Conservation (phyloP, 2,329 filamentous ascomycete species). For the Arthrobotrys sinensis region DNA sequence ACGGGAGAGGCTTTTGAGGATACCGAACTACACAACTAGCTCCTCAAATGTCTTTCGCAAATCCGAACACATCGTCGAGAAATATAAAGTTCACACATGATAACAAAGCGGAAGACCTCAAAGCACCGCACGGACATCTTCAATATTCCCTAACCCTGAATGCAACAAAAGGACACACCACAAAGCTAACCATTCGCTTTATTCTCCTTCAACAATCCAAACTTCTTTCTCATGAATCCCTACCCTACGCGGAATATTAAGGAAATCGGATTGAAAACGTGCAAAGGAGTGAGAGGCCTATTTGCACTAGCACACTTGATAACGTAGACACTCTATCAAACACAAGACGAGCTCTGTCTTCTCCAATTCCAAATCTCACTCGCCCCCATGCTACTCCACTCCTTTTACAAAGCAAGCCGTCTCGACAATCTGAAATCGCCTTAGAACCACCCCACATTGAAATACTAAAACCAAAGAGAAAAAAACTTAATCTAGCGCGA, state of each 20-base stretch:
- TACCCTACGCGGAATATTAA: constrained; percentile 36
- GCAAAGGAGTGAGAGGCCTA: constrained; percentile 26
- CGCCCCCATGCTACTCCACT: constrained; percentile 15
- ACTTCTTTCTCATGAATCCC: constrained; percentile 3
- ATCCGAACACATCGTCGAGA: constrained; percentile 21
- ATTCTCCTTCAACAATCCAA: constrained; percentile 1
- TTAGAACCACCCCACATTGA: constrained; percentile 28
- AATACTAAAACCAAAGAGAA: neutral
- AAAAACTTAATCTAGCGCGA: constrained; percentile 26
- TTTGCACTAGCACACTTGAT: neutral
- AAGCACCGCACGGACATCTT: constrained; percentile 42
- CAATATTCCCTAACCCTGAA: constrained; percentile 23
- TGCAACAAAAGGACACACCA: constrained; percentile 5
- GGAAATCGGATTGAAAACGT: constrained; percentile 12
- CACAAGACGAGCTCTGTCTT: constrained; percentile 47
- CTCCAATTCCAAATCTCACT: constrained; percentile 12
- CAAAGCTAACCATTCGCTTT: constrained; percentile 6
- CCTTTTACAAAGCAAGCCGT: constrained; percentile 22
- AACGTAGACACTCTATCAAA: constrained; percentile 19
- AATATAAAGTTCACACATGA: constrained; percentile 52
- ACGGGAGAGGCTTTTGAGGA: constrained; percentile 44
- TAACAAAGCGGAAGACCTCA: constrained; percentile 29
- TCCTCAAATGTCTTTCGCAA: constrained; percentile 19
- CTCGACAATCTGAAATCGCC: constrained; percentile 53
- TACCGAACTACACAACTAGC: constrained; percentile 1